Evolutionary conservation across 805 yeast genomes (phyloP), one percentile per base, ranked within the genome.

Genomic region (Teunomyces kruisii): DNA sequence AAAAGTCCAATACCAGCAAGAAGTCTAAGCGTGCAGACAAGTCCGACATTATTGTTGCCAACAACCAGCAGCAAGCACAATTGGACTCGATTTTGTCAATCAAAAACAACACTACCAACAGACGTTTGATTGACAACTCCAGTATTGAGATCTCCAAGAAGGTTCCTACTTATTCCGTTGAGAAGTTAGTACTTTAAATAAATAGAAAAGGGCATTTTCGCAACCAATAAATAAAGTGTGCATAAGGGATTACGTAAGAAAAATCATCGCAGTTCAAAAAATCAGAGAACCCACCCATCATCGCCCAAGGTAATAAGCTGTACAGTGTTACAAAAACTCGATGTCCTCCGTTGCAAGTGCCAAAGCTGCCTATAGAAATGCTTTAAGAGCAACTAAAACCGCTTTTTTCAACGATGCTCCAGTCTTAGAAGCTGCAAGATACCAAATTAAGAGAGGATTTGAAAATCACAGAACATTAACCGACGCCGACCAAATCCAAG

Each of bases 341-440:
- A 40, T 42, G 40, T 40, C 44, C 1, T 16, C 38, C 8, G 38
- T 22, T 19, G 38, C 38, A 7, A 35, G 28, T n/a, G 47, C 50
- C 12, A 32, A 14, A 12, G 26, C 42, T 10, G 89, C 90, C 0
- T 86, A 84, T 60, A 78, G 86, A 62, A 70, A 72, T 40, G 85
- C 88, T 2, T 64, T 86, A 28, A 75, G 88, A 53, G 88, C 92
- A 7, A 80, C 88, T 0, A 68, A 70, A 26, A 53, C 79, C 3
- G 88, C 87, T 0, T 86, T 86, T 57, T 62, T 66, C 22, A 70
- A 72, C 6, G 88, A 82, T 53, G 8, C 52, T 1, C 53, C 64
- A 4, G 74, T 84, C 43, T 61, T 86, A 32, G 40, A 46, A 1
- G 85, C 89, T 1, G 83, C 95, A 2, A 77, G 90, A 53, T 53